phyloP scores from a whole-genome alignment of 768 basidiomycete species.

The Tremella fuciformis region DNA sequence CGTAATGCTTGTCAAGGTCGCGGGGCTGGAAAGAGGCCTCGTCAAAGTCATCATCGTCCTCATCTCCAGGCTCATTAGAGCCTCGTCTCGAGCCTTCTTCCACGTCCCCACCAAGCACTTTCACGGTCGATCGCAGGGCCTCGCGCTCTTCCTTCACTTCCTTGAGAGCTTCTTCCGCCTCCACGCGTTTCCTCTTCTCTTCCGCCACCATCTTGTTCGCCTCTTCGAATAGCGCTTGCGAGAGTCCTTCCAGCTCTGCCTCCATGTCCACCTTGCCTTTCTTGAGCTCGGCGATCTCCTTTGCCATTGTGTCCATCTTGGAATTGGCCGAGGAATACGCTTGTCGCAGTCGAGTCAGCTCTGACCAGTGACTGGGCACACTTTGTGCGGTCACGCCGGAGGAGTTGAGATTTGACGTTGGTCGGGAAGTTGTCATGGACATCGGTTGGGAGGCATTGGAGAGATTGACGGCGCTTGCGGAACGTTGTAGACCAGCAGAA shows the following conservation, averaged over 20 bases:
- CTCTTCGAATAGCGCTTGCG: conserved; percentile 52
- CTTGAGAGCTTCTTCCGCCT: conserved; percentile 44
- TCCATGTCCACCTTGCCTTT: conserved; percentile 51
- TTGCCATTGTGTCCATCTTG: conserved; percentile 33
- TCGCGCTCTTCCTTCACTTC: conserved; percentile 45
- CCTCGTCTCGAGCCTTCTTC: conserved; percentile 18
- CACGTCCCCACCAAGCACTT: conserved; percentile 41
- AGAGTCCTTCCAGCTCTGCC: conserved; percentile 49
- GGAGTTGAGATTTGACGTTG: background rate
- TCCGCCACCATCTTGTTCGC: conserved; percentile 54
- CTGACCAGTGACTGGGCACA: conserved; percentile 14
- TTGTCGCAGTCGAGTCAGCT: conserved; percentile 29
- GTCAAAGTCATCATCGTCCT: conserved; percentile 1
- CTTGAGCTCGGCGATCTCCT: conserved; percentile 46
- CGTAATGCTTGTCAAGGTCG: conserved; percentile 47
- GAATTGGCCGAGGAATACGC: conserved; percentile 29
- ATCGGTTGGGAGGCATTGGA: background rate
- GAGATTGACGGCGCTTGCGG: conserved; percentile 20
- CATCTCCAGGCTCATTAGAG: conserved; percentile 16
- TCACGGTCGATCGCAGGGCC: conserved; percentile 38
- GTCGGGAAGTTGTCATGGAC: background rate
- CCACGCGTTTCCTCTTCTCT: conserved; percentile 42
- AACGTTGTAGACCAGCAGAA: conserved; percentile 13
- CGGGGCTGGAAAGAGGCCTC: conserved; percentile 25
- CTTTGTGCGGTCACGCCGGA: conserved; percentile 1